Percentiles rank a stretch among this genome's conserved stretches.
Conservation (phyloP, 1,284 basidiomycete genomes). For the Cutaneotrichosporon spelunceum region DNA sequence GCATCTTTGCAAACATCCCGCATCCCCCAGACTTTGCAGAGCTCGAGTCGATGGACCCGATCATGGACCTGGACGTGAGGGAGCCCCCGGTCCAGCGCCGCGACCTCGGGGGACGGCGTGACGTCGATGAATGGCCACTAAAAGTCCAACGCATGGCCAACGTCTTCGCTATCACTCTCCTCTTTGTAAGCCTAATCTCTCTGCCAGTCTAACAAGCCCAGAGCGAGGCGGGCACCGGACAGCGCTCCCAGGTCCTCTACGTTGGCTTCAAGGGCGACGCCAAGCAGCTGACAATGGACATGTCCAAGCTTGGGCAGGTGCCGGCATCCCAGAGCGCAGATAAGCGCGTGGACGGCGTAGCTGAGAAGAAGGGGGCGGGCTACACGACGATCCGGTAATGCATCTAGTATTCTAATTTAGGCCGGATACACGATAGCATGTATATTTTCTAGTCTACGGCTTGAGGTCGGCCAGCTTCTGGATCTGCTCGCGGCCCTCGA, state of each 20-base stretch:
- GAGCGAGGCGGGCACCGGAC: slow-evolving; percentile 38
- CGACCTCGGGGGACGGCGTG: slow-evolving; percentile 41
- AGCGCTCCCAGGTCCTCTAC: slow-evolving; percentile 37
- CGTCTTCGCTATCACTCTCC: slow-evolving; percentile 47
- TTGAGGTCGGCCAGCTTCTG: slow-evolving; percentile 37
- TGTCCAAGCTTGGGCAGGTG: slow-evolving; percentile 45
- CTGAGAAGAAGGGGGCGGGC: slow-evolving; percentile 46
- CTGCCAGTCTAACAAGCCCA: slow-evolving; percentile 17
- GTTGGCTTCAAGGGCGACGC: slow-evolving; percentile 50
- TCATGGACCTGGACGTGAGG: slow-evolving; percentile 48
- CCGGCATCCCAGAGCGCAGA: slow-evolving; percentile 46
- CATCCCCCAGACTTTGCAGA: slow-evolving; percentile 48
- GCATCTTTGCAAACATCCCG: slow-evolving; percentile 46
- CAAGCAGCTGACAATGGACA: slow-evolving; percentile 45
- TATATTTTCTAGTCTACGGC: slow-evolving; percentile 13
- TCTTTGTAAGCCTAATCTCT: slow-evolving; percentile 38
- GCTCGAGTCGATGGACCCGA: slow-evolving; percentile 43
- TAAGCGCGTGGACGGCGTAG: slow-evolving; percentile 44
- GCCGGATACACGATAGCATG: too few relatives aligned
- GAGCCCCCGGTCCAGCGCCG: slow-evolving; percentile 32
- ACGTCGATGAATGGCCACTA: slow-evolving; percentile 51
- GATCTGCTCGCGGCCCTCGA: slow-evolving; percentile 62
- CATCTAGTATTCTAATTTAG: too few relatives aligned
- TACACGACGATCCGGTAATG: slow-evolving; percentile 29
- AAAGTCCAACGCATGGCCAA: slow-evolving; percentile 51